These are phyloP conservation scores for Fistulinella prunicolor DNA, from an alignment of 768 basidiomycete species.

Conservation along the genomic window DNA sequence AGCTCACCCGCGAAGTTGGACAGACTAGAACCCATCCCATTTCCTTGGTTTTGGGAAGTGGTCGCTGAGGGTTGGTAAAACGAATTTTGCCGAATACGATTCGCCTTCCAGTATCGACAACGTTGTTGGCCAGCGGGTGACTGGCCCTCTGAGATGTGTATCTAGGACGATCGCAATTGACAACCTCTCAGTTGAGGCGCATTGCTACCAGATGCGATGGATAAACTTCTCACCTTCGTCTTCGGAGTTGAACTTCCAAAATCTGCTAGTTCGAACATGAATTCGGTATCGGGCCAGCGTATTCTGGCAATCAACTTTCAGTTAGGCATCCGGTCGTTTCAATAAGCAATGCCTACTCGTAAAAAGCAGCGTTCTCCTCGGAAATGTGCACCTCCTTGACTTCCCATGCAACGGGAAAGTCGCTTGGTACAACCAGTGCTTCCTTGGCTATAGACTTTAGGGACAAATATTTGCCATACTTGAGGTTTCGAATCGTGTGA, in stretches of 20 bases:
- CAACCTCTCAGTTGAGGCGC: not conserved
- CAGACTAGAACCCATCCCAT: constrained; percentile 14
- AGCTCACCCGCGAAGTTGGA: constrained; percentile 22
- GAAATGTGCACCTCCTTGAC: constrained; percentile 22
- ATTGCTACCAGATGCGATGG: not conserved
- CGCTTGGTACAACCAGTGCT: constrained; percentile 21
- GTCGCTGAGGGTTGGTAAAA: constrained; percentile 28
- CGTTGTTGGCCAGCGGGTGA: constrained; percentile 23
- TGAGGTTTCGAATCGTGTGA: constrained; percentile 30
- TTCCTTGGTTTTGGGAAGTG: constrained; percentile 7
- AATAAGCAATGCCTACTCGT: constrained; percentile 15
- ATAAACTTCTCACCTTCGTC: constrained; percentile 23
- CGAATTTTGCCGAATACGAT: constrained; percentile 26
- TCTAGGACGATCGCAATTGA: constrained; percentile 3
- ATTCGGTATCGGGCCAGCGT: constrained; percentile 29
- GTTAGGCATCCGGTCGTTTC: not conserved
- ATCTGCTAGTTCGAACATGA: constrained; percentile 26
- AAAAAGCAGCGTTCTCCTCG: constrained; percentile 28
- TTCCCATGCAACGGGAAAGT: constrained; percentile 30
- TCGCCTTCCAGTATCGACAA: constrained; percentile 31
- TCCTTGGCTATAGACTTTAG: constrained; percentile 26
- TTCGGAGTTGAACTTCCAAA: constrained; percentile 25
- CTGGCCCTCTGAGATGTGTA: constrained; percentile 26
- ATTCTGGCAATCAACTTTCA: constrained; percentile 15
- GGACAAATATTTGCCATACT: constrained; percentile 31